phyloP scores from a whole-genome alignment of 2,329 filamentous ascomycete genomes.

The Colletotrichum sp. region DNA sequence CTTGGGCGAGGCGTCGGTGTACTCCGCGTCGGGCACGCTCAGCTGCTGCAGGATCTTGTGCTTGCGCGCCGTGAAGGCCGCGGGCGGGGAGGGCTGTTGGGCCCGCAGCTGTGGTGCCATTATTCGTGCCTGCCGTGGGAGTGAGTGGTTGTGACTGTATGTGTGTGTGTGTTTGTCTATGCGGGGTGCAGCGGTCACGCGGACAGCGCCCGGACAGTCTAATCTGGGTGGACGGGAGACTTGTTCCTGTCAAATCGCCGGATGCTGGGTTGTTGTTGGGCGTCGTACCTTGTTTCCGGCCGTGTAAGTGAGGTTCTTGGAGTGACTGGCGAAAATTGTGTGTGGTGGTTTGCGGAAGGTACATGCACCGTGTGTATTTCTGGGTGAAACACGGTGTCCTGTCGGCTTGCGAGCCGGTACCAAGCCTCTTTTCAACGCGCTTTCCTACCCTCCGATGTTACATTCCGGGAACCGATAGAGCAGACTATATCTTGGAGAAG shows the following conservation, averaged over 20 bases:
- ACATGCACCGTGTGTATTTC: neutral
- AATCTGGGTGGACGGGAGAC: neutral
- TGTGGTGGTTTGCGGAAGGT: neutral
- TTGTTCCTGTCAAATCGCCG: neutral
- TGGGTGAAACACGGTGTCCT: neutral
- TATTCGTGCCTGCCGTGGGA: neutral
- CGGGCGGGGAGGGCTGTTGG: conserved; percentile 32
- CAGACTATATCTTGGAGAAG: neutral
- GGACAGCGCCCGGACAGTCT: neutral
- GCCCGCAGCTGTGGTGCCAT: neutral
- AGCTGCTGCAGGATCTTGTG: conserved; percentile 74
- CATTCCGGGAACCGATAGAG: neutral
- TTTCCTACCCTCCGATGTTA: conserved; percentile 4
- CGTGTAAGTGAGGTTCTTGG: conserved; percentile 16
- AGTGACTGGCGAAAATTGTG: neutral
- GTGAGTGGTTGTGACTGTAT: neutral
- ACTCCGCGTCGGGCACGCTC: conserved; percentile 69
- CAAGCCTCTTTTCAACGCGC: neutral
- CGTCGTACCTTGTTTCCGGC: neutral
- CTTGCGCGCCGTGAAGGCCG: conserved; percentile 67
- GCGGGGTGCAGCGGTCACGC: neutral
- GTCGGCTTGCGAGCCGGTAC: neutral
- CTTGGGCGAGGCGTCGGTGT: conserved; percentile 87
- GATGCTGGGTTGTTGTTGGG: neutral
- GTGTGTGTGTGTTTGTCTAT: neutral